Evolutionary conservation across 2,329 filamentous ascomycete genomes (phyloP), one percentile per base, ranked within the genome.

Genomic region (Aulographum hederae): DNA sequence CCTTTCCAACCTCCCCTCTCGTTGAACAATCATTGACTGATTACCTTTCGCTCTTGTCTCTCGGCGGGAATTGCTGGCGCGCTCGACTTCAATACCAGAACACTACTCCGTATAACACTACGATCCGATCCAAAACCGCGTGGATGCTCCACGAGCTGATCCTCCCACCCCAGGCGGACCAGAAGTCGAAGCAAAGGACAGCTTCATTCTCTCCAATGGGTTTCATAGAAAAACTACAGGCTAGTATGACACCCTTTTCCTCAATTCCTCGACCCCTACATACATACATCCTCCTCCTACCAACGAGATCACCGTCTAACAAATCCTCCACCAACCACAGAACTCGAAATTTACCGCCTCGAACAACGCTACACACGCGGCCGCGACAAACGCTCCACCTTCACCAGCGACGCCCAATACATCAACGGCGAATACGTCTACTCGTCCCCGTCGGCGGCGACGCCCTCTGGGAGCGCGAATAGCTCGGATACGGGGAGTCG

Each of bases 351-450:
- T 48, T 89, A 92, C 65, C 80, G 84, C 31, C 75, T 95, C 43
- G 86, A 95, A 61, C 78, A 94, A 61, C 78, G 82, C 46, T 95
- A 95, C 64, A 91, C 85, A 32, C 78, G 78, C 47, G 8, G n/a
- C 8, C 78, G 82, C 51, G 82, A 86, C 46, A 80, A 86, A 44
- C 81, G 86, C 52, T 85, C 75, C 33, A 89, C 80, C 37, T 93
- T 92, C 54, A 73, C 78, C 48, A 84, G 79, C 48, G 84, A 81
- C 46, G 86, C 84, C 18, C 69, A 80, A 52, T 95, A 95, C 56
- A 78, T 94, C 41, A 81, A 95, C 51, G 89, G 85, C 56, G 86
- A 94, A 61, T 94, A 94, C 60, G 65, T 93, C 53, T 91, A 84
- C 65, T 52, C 21, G 21, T 25, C 21, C 21, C n/a, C n/a, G n/a